Base-by-base conservation (phyloP, 108 stramenopile genomes). In the Cyclotella cryptica region DNA sequence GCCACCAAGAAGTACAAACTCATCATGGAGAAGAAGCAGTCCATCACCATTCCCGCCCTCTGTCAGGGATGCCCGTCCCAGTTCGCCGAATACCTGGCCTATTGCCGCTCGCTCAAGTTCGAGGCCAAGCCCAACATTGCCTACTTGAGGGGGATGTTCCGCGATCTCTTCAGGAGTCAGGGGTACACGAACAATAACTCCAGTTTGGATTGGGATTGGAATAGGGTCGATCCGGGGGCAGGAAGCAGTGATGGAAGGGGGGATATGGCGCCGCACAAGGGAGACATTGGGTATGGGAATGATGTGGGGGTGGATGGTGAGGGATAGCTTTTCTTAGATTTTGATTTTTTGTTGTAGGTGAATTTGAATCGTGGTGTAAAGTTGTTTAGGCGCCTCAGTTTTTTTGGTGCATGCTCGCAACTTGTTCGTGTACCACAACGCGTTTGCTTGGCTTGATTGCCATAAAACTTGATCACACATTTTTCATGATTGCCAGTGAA, bases 61-160 rank as follows among this genome's bases (percentile, higher is more conserved):
- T 99, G 98, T 84, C 96, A 97, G 78, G 97, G 97, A 69, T 98
- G 97, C 61, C 98, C 98, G 15, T 83, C 83, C 68, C 97, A 99
- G 75, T 99, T 99, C 76, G 98, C 97, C 26, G 98, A 99, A 81
- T 99, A 97, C 86, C 78, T 99, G 43, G 97, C 98, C 28, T 99
- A 99, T 79, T 98, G 97, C 83, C 97, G 98, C 60, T 88, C 89
- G 61, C 93, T 99, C 75, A 98, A 97, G 87, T 99, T 99, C 60
- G 98, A 99, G 84, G 98, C 98, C 39, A 99, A 99, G 88, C 98
- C 98, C 21, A 98, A 99, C 87, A 98, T 99, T 87, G 90, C 95
- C 57, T 99, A 98, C 86, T 77, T 99, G 47, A 88, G 97, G 65
- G 94, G 96, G 27, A 95, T 98, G 92, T 98, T 98, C 89, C 92